Percentiles rank a stretch among this genome's conserved stretches.
phyloP scores from a whole-genome alignment of 2,329 filamentous ascomycete genomes.

The Fusarium avenaceum region DNA sequence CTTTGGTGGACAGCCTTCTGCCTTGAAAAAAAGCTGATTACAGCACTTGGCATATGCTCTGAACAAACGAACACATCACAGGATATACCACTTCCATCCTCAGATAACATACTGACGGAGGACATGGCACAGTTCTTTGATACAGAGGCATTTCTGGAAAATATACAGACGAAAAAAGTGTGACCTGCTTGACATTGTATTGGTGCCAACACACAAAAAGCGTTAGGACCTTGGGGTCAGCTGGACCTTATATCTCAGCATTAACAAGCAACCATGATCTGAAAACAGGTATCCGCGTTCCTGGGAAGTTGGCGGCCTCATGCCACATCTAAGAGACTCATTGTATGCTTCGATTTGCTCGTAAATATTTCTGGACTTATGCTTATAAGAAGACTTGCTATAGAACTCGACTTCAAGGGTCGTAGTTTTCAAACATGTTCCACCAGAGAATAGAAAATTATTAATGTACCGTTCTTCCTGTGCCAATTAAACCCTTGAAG shows the following conservation, averaged over 20 bases:
- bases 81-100: background rate
- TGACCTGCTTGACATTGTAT: background rate
- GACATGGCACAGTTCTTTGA: background rate
- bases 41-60: background rate
- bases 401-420: too few relatives aligned
- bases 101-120: fast-evolving
- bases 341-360: too few relatives aligned
- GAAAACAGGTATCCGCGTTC: too few relatives aligned
- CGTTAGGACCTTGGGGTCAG: too few relatives aligned
- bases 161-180: background rate
- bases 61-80: fast-evolving
- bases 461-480: background rate
- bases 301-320: background rate
- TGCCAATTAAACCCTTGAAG: slow-evolving; percentile 54
- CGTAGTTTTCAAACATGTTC: too few relatives aligned
- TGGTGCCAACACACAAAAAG: too few relatives aligned
- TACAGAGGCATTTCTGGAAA: background rate
- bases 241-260: too few relatives aligned
- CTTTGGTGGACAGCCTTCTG: slow-evolving; percentile 5
- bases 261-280: too few relatives aligned
- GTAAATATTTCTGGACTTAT: too few relatives aligned
- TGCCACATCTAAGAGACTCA: background rate
- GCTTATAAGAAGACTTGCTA: too few relatives aligned
- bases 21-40: background rate
- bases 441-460: too few relatives aligned